Evolutionary conservation across 179 eudicot species (phyloP).

Genomic region (Sideroxylon spinosum): DNA sequence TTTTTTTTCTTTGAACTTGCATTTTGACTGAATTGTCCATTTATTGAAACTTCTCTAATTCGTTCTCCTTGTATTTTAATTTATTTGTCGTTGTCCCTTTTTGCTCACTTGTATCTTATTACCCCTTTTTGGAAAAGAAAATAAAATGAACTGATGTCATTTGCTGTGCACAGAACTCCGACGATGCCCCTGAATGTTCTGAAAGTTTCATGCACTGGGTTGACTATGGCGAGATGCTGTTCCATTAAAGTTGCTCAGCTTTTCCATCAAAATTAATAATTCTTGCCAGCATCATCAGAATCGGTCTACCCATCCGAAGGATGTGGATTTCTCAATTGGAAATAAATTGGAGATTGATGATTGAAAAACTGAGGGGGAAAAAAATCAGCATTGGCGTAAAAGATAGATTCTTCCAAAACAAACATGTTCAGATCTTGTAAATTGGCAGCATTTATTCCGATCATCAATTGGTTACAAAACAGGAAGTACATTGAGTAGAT

Average conservation of each 20-base stretch:
- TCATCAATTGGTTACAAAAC: not conserved
- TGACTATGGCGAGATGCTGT: constrained; percentile 44
- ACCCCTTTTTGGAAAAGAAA: constrained; percentile 25
- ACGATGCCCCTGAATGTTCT: constrained; percentile 33
- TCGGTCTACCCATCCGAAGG: constrained; percentile 56
- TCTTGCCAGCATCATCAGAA: constrained; percentile 15
- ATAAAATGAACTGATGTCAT: constrained; percentile 13
- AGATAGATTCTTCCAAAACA: constrained; percentile 9
- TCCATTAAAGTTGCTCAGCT: constrained; percentile 27
- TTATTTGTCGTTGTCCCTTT: not conserved
- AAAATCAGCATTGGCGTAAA: not conserved
- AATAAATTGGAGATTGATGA: constrained; percentile 26
- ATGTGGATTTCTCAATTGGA: constrained; percentile 37
- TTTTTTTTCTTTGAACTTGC: not conserved
- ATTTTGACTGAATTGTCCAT: not conserved
- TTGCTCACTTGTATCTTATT: not conserved
- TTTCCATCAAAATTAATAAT: not conserved
- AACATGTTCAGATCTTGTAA: constrained; percentile 6
- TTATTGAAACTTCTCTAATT: constrained; percentile 5
- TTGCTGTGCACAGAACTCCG: constrained; percentile 12
- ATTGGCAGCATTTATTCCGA: constrained; percentile 7
- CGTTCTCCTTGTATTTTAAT: not conserved
- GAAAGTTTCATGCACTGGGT: constrained; percentile 64
- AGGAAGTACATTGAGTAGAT: constrained; percentile 11
- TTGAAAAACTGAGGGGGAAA: constrained; percentile 2